phyloP scores from a whole-genome alignment of 345 rosid species.

The Moringa oleifera region DNA sequence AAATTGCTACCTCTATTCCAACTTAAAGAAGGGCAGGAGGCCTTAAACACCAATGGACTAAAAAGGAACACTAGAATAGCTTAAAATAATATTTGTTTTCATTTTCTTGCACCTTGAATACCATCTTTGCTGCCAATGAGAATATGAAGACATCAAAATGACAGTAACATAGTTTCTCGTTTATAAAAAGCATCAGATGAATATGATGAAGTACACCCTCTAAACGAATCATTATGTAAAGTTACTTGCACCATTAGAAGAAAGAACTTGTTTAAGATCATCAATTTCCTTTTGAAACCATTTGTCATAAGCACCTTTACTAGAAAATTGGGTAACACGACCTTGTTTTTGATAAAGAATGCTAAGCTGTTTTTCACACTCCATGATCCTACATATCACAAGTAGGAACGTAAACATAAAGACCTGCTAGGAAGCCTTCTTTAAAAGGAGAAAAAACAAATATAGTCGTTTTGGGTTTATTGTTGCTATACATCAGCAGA shows the following conservation, averaged over 20 bases:
- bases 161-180: no score
- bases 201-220: not conserved
- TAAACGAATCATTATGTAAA: not conserved
- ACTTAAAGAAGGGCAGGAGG: no score
- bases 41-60: no score
- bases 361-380: slow-evolving; percentile 92
- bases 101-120: not conserved
- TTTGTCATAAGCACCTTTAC: slow-evolving; percentile 83
- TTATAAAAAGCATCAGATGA: not conserved
- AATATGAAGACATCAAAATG: no score
- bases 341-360: slow-evolving; percentile 98
- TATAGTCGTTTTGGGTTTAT: not conserved
- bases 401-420: not conserved
- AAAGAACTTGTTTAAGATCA: slow-evolving; percentile 76
- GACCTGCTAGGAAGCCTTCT: not conserved
- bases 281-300: slow-evolving; percentile 97
- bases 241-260: slow-evolving; percentile 67
- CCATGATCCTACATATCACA: slow-evolving; percentile 70
- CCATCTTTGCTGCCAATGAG: not conserved
- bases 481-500: not conserved
- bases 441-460: not conserved
- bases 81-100: no score
- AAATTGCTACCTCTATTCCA: no score
- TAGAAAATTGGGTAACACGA: slow-evolving; percentile 93
- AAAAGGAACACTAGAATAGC: no score